Evolutionary conservation across 2,329 filamentous ascomycete species (phyloP).

Genomic region (Trichothecium sympodiale): DNA sequence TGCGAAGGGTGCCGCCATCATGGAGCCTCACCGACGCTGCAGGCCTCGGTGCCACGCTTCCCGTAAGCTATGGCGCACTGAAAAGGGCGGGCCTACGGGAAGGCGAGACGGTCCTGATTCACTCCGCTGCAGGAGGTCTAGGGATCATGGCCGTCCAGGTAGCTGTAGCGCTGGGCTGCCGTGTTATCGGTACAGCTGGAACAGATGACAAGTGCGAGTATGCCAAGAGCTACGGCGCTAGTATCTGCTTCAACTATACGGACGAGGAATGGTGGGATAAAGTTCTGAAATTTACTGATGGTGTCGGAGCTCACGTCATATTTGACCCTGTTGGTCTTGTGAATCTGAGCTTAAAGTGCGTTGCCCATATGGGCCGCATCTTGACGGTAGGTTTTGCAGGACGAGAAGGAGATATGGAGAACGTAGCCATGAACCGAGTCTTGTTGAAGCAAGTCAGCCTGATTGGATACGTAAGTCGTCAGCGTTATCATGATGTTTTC

Average conservation of each 20-base stretch:
- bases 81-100: constrained; percentile 24
- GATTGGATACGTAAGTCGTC: constrained; percentile 35
- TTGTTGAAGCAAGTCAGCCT: constrained; percentile 41
- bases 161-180: constrained; percentile 38
- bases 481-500: neutral
- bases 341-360: constrained; percentile 39
- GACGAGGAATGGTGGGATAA: constrained; percentile 35
- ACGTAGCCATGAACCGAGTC: constrained; percentile 41
- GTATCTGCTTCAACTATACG: constrained; percentile 28
- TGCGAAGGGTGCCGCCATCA: constrained; percentile 31
- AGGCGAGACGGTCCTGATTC: constrained; percentile 41
- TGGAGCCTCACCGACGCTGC: constrained; percentile 38
- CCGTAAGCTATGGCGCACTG: constrained; percentile 42
- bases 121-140: constrained; percentile 43
- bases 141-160: constrained; percentile 46
- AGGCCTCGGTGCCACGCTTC: constrained; percentile 40
- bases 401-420: constrained; percentile 38
- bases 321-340: constrained; percentile 49
- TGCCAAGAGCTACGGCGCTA: constrained; percentile 26
- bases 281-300: constrained; percentile 33
- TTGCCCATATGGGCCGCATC: constrained; percentile 41
- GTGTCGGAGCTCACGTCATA: constrained; percentile 43
- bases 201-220: constrained; percentile 31
- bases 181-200: constrained; percentile 41
- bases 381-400: constrained; percentile 50